Conservation (phyloP, 116 monocot species). For the Trichopus zeylanicus region DNA sequence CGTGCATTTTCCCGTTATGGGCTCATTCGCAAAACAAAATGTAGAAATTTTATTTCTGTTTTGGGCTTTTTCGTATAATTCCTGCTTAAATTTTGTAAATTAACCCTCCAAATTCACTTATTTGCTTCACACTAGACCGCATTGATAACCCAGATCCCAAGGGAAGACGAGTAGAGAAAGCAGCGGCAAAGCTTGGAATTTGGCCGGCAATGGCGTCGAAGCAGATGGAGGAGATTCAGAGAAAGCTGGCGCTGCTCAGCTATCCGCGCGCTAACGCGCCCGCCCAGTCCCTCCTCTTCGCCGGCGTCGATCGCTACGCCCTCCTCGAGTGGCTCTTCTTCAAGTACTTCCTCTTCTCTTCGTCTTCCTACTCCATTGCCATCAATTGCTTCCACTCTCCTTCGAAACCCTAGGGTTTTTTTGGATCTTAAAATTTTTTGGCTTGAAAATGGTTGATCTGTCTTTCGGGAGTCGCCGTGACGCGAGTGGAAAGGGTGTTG, state of each 20-base stretch:
- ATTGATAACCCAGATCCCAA: not conserved
- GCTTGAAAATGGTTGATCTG: no score
- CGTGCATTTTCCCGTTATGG: no score
- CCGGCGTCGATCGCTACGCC: conserved; percentile 86
- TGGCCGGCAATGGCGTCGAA: conserved; percentile 69
- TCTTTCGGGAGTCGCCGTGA: no score
- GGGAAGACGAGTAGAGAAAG: no score
- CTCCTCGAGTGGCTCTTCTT: conserved; percentile 99
- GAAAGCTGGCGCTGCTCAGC: conserved; percentile 55
- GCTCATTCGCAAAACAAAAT: no score
- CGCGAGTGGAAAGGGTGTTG: no score
- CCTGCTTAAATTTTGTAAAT: no score
- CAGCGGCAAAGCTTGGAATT: not conserved
- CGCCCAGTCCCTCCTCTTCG: conserved; percentile 85
- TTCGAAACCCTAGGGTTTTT: not conserved
- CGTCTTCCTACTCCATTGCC: not conserved
- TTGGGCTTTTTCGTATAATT: no score
- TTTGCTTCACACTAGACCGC: no score
- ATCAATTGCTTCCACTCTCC: not conserved
- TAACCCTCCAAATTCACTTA: no score
- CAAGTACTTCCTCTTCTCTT: conserved; percentile 30
- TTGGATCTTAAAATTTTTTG: no score
- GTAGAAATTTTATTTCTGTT: no score
- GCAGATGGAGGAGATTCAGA: conserved; percentile 98
- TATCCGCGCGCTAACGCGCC: conserved; percentile 73